Evolutionary conservation across 768 basidiomycete species (phyloP).

Genomic region (Lactifluus piperatus): DNA sequence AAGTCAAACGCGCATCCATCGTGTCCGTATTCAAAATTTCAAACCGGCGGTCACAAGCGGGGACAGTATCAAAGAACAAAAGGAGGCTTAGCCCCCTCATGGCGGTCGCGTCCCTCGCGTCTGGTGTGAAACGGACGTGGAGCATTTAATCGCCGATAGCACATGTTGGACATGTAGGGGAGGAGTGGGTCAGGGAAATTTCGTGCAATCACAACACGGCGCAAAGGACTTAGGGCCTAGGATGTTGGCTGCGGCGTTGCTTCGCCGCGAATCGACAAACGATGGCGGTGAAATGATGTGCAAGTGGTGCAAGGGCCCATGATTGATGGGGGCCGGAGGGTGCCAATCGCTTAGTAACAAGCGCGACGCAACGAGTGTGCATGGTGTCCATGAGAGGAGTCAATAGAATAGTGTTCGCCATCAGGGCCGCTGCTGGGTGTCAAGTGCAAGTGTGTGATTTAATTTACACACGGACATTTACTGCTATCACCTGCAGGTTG

Average conservation of each 20-base stretch:
- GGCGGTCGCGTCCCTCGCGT: constrained; percentile 11
- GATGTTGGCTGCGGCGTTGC: constrained; percentile 10
- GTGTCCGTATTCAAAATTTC: constrained; percentile 14
- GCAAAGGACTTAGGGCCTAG: neutral
- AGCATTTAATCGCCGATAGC: constrained; percentile 12
- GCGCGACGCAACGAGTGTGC: constrained; percentile 18
- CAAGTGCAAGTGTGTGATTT: constrained; percentile 14
- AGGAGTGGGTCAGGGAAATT: constrained; percentile 10
- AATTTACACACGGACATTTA: constrained; percentile 17
- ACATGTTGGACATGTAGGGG: constrained; percentile 2
- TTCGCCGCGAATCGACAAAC: constrained; percentile 8
- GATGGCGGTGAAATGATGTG: constrained; percentile 8
- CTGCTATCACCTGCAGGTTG: constrained; percentile 19
- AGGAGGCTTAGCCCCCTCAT: constrained; percentile 16
- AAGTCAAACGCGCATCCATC: constrained; percentile 13
- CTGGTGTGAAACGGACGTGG: constrained; percentile 14
- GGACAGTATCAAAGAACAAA: constrained; percentile 9
- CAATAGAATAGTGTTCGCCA: constrained; percentile 1
- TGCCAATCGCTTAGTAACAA: constrained; percentile 18
- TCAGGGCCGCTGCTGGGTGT: constrained; percentile 14
- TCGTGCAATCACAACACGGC: constrained; percentile 2
- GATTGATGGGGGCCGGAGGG: neutral
- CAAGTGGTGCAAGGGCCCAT: constrained; percentile 3
- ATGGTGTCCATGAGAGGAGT: constrained; percentile 17
- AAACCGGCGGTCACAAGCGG: constrained; percentile 14